Conservation (phyloP, 306 rosid genomes). For the Herpetospermum pedunculosum region DNA sequence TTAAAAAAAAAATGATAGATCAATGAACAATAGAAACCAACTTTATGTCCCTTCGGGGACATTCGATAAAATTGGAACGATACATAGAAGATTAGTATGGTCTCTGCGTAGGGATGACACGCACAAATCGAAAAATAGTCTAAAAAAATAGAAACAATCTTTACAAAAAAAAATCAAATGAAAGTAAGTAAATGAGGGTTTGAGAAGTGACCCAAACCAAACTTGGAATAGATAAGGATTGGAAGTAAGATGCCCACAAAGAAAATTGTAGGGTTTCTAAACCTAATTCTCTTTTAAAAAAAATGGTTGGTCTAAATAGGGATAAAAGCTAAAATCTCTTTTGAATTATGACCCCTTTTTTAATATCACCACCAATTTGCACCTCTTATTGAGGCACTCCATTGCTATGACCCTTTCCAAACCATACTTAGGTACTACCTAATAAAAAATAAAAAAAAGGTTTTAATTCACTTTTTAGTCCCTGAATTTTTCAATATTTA, state of each 20-base stretch:
- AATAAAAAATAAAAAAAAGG: too few species aligned
- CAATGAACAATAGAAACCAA: not conserved
- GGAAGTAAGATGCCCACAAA: not conserved
- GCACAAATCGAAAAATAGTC: not conserved
- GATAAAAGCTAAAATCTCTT: not conserved
- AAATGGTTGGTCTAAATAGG: not conserved
- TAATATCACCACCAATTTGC: not conserved
- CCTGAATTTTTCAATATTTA: not conserved
- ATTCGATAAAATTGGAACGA: too few species aligned
- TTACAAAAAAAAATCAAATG: not conserved
- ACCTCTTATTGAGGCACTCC: not conserved
- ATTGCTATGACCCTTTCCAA: not conserved
- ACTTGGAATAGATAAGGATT: not conserved
- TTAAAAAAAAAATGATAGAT: not conserved
- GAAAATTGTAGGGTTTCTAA: not conserved
- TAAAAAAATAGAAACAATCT: not conserved
- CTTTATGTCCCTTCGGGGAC: too few species aligned
- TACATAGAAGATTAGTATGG: too few species aligned
- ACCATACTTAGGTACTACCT: not conserved
- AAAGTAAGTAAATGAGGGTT: too few species aligned
- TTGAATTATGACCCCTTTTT: not conserved
- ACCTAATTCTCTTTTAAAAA: not conserved
- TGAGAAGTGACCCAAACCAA: constrained; percentile 2
- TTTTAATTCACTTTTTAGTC: not conserved
- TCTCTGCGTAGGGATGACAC: too few species aligned